Evolutionary conservation across 495 filamentous ascomycete genomes (phyloP).

Genomic region (Penicillium macrosclerotiorum): DNA sequence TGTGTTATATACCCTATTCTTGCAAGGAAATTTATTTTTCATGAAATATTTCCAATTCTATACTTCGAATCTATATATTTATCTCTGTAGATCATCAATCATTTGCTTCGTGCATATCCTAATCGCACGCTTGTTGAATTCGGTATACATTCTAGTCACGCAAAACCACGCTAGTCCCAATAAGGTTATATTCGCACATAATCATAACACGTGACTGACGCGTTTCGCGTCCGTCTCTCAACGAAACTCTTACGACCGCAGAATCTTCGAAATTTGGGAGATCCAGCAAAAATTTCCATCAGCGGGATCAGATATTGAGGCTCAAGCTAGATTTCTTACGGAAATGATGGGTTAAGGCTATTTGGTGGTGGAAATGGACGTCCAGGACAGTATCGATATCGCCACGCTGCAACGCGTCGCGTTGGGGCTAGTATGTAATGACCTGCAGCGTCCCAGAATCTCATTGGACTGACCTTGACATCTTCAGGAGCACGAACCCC

Average conservation of each 20-base stretch:
- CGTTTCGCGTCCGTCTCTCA: slow-evolving; percentile 34
- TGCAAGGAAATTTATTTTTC: neutral
- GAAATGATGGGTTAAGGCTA: neutral
- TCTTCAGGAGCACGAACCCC: slow-evolving; percentile 33
- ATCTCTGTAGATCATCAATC: no score
- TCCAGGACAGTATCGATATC: slow-evolving; percentile 50
- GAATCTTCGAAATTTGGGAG: neutral
- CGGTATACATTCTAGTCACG: no score
- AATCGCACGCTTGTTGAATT: no score
- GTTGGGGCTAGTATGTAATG: slow-evolving; percentile 44
- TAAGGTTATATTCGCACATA: slow-evolving; percentile 30
- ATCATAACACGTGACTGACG: slow-evolving; percentile 33
- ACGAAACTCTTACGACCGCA: slow-evolving; percentile 2
- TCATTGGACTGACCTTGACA: slow-evolving; percentile 31
- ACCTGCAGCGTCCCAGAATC: slow-evolving; percentile 28
- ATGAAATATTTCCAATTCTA: no score
- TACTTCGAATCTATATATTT: no score
- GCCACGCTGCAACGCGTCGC: slow-evolving; percentile 49
- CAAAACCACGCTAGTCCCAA: slow-evolving; percentile 21
- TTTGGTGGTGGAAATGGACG: slow-evolving; percentile 32
- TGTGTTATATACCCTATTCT: no score
- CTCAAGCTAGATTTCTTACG: neutral
- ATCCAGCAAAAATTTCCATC: neutral
- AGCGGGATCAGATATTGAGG: neutral
- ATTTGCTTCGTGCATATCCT: no score